phyloP scores from a whole-genome alignment of 2,329 filamentous ascomycete genomes.

The Emmonsia crescens region DNA sequence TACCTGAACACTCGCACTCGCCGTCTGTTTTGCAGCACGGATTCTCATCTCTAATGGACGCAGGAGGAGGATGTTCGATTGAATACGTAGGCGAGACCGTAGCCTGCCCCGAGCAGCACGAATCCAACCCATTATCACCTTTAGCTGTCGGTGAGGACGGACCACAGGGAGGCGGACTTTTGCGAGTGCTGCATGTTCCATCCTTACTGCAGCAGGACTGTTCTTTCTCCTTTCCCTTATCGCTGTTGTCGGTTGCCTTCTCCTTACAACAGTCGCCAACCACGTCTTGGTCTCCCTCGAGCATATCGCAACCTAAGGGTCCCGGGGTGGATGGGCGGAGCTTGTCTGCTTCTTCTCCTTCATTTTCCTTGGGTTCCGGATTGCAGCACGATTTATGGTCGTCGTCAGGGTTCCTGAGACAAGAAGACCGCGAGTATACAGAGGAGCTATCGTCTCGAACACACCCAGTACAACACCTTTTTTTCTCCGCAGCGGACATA shows the following conservation, averaged over 20 bases:
- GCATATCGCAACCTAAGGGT: not conserved
- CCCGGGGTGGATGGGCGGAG: not conserved
- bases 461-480: not conserved
- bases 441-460: not conserved
- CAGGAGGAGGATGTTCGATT: not conserved
- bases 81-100: not conserved
- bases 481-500: not conserved
- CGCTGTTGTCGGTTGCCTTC: not conserved
- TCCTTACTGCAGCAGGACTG: not conserved
- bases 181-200: not conserved
- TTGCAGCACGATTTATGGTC: not conserved
- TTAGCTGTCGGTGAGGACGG: not conserved
- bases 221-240: not conserved
- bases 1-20: not conserved
- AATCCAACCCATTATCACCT: not conserved
- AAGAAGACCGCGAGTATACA: not conserved
- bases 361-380: not conserved
- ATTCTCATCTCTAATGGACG: not conserved
- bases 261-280: not conserved
- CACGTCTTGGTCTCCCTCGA: not conserved
- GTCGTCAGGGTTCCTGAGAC: not conserved
- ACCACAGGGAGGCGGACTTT: not conserved
- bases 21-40: not conserved
- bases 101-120: not conserved
- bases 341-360: not conserved